A percentile compares a stretch with the other conserved stretches of the same genome.
Evolutionary conservation across 495 filamentous ascomycete species (phyloP).

Genomic region (Tirmania nivea): DNA sequence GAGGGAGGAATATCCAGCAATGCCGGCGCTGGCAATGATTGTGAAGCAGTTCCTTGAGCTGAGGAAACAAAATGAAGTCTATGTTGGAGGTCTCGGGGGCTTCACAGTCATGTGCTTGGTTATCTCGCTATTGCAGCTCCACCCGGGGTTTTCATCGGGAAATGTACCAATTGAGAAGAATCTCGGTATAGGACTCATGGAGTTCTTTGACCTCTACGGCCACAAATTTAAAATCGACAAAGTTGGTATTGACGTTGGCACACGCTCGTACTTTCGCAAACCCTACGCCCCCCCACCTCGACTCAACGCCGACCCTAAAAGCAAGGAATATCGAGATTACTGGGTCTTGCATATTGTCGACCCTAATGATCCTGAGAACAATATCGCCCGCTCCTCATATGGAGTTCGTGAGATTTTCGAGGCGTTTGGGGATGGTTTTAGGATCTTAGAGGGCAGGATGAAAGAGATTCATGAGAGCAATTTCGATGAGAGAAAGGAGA

Average conservation of each 20-base stretch:
- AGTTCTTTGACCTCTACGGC: conserved; percentile 78
- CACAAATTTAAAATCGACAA: conserved; percentile 44
- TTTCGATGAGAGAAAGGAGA: conserved; percentile 11
- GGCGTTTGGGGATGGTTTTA: conserved; percentile 41
- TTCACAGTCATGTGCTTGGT: conserved; percentile 87
- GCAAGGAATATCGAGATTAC: conserved; percentile 23
- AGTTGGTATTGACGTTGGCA: conserved; percentile 51
- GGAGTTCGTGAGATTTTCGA: conserved; percentile 39
- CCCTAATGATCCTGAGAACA: conserved; percentile 62
- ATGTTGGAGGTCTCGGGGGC: conserved; percentile 75
- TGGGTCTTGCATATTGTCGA: conserved; percentile 54
- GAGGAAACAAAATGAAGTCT: conserved; percentile 74
- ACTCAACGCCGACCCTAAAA: conserved; percentile 19
- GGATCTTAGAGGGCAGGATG: conserved; percentile 36
- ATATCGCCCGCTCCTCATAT: conserved; percentile 62
- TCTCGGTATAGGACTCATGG: conserved; percentile 55
- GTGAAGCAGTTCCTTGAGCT: conserved; percentile 86
- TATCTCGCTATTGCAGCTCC: conserved; percentile 59
- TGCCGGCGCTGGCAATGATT: conserved; percentile 61
- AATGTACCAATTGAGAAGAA: conserved; percentile 37
- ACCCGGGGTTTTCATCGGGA: conserved; percentile 40
- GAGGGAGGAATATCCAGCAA: conserved; percentile 54
- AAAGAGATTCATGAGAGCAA: conserved; percentile 15
- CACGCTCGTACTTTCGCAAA: conserved; percentile 33
- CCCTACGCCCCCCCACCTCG: conserved; percentile 13